phyloP scores from a whole-genome alignment of 768 basidiomycete species.

The Suillus weaverae region DNA sequence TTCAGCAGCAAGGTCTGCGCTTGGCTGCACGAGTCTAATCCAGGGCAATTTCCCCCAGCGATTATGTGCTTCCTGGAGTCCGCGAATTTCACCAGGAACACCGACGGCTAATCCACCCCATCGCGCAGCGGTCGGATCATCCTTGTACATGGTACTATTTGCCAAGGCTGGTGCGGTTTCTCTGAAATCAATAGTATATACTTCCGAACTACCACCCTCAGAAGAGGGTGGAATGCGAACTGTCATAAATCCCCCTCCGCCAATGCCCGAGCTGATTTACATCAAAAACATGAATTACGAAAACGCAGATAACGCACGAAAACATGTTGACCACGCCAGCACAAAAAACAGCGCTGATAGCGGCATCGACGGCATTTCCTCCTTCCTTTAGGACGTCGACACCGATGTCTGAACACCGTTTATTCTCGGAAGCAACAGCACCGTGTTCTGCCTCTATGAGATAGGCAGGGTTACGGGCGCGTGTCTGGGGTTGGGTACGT shows the following conservation, averaged over 20 bases:
- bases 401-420: slow-evolving; percentile 83
- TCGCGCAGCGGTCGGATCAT: slow-evolving; percentile 49
- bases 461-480: slow-evolving; percentile 51
- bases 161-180: slow-evolving; percentile 80
- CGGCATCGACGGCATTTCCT: slow-evolving; percentile 91
- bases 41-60: slow-evolving; percentile 84
- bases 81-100: slow-evolving; percentile 89
- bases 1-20: slow-evolving; percentile 68
- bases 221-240: slow-evolving; percentile 66
- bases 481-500: background rate
- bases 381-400: slow-evolving; percentile 74
- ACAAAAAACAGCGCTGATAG: slow-evolving; percentile 78
- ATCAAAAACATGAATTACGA: slow-evolving; percentile 11
- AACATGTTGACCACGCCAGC: slow-evolving; percentile 87
- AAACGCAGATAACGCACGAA: slow-evolving; percentile 51
- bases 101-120: slow-evolving; percentile 87
- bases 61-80: slow-evolving; percentile 79
- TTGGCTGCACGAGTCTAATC: slow-evolving; percentile 75
- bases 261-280: slow-evolving; percentile 66
- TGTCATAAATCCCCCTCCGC: slow-evolving; percentile 88
- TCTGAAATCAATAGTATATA: slow-evolving; percentile 81
- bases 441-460: slow-evolving; percentile 66
- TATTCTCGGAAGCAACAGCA: slow-evolving; percentile 89
- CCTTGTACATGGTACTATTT: slow-evolving; percentile 74
- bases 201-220: slow-evolving; percentile 49